Conservation (phyloP, 169 alveolate genomes). For the Plasmodium cynomolgi region DNA sequence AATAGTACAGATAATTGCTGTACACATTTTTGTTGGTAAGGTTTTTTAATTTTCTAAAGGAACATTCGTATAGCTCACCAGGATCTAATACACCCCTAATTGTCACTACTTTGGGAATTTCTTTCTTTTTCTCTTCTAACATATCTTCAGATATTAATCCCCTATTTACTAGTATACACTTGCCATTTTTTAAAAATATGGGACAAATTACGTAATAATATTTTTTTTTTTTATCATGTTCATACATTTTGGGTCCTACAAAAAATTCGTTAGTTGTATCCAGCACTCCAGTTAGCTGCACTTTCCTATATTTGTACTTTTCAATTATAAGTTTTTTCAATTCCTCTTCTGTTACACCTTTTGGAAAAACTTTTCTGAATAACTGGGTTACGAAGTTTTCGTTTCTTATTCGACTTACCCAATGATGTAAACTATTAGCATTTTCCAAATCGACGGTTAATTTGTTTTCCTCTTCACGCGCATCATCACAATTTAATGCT, state of each 20-base stretch:
- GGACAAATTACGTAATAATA: slow-evolving; percentile 86
- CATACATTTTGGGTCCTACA: slow-evolving; percentile 87
- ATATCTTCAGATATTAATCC: slow-evolving; percentile 83
- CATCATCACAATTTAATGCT: neutral
- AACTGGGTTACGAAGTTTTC: slow-evolving; percentile 24
- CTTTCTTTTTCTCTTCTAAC: slow-evolving; percentile 74
- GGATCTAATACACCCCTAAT: slow-evolving; percentile 87
- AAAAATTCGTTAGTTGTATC: slow-evolving; percentile 84
- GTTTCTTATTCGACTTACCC: slow-evolving; percentile 59
- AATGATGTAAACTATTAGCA: slow-evolving; percentile 12
- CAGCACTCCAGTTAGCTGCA: slow-evolving; percentile 85
- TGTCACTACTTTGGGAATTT: slow-evolving; percentile 86
- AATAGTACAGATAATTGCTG: slow-evolving; percentile 78
- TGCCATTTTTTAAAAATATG: slow-evolving; percentile 86
- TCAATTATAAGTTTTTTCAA: slow-evolving; percentile 56
- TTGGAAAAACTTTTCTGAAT: slow-evolving; percentile 29
- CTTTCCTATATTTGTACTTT: slow-evolving; percentile 75
- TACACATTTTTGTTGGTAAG: slow-evolving; percentile 61
- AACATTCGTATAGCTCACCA: slow-evolving; percentile 83
- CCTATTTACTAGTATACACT: slow-evolving; percentile 84
- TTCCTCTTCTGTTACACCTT: slow-evolving; percentile 54
- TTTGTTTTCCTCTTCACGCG: neutral
- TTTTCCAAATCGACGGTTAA: slow-evolving; percentile 33
- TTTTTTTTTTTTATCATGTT: slow-evolving; percentile 66
- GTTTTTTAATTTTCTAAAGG: slow-evolving; percentile 42